Base-by-base conservation (phyloP, 768 basidiomycete species). In the Leccinellum albellum region DNA sequence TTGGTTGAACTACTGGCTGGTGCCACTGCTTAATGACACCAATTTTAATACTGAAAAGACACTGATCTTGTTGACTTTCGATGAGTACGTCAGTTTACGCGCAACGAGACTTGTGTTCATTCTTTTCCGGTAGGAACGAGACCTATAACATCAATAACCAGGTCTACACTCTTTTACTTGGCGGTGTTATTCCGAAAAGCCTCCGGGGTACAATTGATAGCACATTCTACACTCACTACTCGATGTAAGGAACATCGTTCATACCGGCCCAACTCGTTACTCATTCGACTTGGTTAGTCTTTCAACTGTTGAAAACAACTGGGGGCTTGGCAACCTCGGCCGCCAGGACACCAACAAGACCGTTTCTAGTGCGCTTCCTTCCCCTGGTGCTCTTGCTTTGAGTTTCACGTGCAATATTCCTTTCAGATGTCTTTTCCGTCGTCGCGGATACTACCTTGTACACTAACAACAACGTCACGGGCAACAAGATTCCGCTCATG, bases 211-310 rank as follows among this genome's bases (percentile, higher is more conserved):
- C 77, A 2, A 75, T 67, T 9, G 85, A 87, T 70, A 31, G 67
- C 45, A 79, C 75, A 6, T 84, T 78, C 71, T 86, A 87, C 69
- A 80, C 80, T 1, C 85, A 87, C 67, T 86, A 85, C 70, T 84
- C 83, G 3, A 63, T 70, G 46, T 72, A 48, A 66, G 69, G 4
- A 29, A 26, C n/a, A 10, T 0, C 15, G 10, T 31, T 42, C 20
- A 10, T 40, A 20, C 5, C 42, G 42, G 28, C 15, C 4, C 7
- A 31, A 17, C n/a, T 14, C 12, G 24, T 52, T 24, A 17, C 46
- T 67, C 10, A 57, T 35, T 31, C 32, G 42, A 50, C 51, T 10
- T 10, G 35, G 17, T 29, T 6, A 71, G 71, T 29, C 73, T 86
- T 50, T 76, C 79, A 13, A 82, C 84, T 21, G 76, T 85, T 26